These are phyloP conservation scores for Hemileccinum impolitum DNA, from an alignment of 768 basidiomycete species.

Conservation along the genomic window DNA sequence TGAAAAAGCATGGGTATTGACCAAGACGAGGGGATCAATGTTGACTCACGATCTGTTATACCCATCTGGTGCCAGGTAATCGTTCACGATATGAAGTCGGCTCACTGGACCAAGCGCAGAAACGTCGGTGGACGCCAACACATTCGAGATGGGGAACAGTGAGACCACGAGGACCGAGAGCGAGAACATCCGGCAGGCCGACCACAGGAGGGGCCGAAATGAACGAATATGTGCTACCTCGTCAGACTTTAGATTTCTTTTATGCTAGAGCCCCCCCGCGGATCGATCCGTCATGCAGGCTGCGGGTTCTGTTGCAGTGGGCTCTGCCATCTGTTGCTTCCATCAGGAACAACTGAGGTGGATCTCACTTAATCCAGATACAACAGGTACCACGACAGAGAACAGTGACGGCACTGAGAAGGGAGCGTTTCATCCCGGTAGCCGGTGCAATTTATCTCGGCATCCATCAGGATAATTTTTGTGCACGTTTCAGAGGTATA, in stretches of 20 bases:
- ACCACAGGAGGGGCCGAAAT: background rate
- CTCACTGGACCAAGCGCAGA: slow-evolving; percentile 12
- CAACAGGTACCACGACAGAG: background rate
- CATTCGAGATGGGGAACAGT: background rate
- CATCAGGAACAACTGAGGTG: too few species aligned
- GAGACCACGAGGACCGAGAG: background rate
- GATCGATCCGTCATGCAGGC: too few species aligned
- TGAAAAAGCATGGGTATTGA: slow-evolving; percentile 4
- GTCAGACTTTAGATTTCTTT: background rate
- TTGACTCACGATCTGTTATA: slow-evolving; percentile 33
- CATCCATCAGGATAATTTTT: background rate
- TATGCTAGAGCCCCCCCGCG: background rate
- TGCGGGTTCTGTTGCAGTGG: too few species aligned
- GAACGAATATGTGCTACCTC: background rate
- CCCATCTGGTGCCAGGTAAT: slow-evolving; percentile 41
- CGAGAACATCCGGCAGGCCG: background rate
- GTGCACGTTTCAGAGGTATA: background rate
- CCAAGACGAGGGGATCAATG: background rate
- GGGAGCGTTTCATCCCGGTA: too few species aligned
- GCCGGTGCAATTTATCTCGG: background rate
- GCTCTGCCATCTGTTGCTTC: too few species aligned
- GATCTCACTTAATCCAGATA: background rate
- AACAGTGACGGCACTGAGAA: background rate
- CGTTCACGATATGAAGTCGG: slow-evolving; percentile 35
- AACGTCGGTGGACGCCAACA: background rate